A percentile compares a stretch with the other conserved stretches of the same genome.
Conservation (phyloP, 2,329 filamentous ascomycete genomes). For the Exophiala calicioides region DNA sequence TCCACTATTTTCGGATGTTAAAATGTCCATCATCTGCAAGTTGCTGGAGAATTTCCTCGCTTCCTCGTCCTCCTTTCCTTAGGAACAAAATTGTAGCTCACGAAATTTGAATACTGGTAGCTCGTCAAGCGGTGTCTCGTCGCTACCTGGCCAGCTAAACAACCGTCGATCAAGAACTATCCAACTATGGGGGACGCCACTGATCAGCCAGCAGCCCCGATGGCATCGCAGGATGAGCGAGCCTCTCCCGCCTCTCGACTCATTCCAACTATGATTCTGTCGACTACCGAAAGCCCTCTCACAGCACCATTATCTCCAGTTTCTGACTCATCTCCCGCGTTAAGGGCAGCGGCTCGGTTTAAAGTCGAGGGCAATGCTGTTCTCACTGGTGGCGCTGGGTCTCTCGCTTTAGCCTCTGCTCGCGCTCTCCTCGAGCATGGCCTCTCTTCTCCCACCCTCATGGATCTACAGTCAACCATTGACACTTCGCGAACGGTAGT, state of each 20-base stretch:
- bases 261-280: slow-evolving; percentile 32
- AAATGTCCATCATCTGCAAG: no score
- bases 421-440: slow-evolving; percentile 70
- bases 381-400: slow-evolving; percentile 67
- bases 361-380: slow-evolving; percentile 36
- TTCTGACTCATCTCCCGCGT: slow-evolving; percentile 27
- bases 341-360: slow-evolving; percentile 36
- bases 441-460: slow-evolving; percentile 58
- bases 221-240: slow-evolving; percentile 25
- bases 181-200: slow-evolving; percentile 19
- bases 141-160: no score
- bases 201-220: slow-evolving; percentile 11
- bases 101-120: no score
- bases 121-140: no score
- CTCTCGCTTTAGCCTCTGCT: slow-evolving; percentile 59
- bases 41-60: no score
- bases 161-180: no score
- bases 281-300: slow-evolving; percentile 27
- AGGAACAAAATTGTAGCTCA: no score
- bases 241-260: slow-evolving; percentile 27
- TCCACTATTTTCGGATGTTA: no score
- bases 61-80: no score
- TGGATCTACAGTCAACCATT: slow-evolving; percentile 57
- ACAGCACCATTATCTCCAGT: slow-evolving; percentile 35
- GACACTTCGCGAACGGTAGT: slow-evolving; percentile 44